Base-by-base conservation (phyloP, 2,329 filamentous ascomycete species). In the Trichophyton verrucosum region DNA sequence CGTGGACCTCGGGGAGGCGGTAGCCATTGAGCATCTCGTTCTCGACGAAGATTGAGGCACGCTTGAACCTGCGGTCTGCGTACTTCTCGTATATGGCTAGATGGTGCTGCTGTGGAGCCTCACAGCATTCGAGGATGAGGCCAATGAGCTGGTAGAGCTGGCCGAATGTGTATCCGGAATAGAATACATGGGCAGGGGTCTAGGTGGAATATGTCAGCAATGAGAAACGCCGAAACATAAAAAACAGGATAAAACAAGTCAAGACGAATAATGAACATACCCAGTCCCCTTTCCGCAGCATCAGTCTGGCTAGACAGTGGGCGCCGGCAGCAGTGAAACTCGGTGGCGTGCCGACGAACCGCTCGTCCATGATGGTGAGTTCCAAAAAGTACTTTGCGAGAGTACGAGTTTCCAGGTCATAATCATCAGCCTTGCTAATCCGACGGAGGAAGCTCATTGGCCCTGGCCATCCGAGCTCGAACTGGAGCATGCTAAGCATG, bases 361-460 rank as follows among this genome's bases (percentile, higher is more conserved):
- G 88, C 78, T 97, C 91, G 71, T 99, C 94, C 91, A 97, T 96
- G 72, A 97, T 86, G 42, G 91, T 95, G 60, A 97, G 83, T 73
- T 99, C 94, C 27, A 99, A 81, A 75, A 99, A 96, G 76, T 99
- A 99, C 77, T 99, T 99, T 68, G 94, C 91, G 60, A 99, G 78
- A 3, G 94, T 97, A 42, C 94, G 84, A 9, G 92, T 96, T 76
- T 99, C 92, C 55, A 96, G 79, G 70, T 99, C 91, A 71, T 97
- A 99, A 71, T 96, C 91, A 71, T 99, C 94, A 13, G 94, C 94
- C 78, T 97, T 97, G 85, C 92, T 97, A 75, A 97, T 94, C 61
- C 92, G 86, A 63, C 94, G 85, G 64, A 99, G 81, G 76, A 99
- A 99, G 78, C 91, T 96, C 92, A 99, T 96, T 1, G 94, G 94